Conservation (phyloP, 2,329 filamentous ascomycete species). For the Exophiala aquamarina region DNA sequence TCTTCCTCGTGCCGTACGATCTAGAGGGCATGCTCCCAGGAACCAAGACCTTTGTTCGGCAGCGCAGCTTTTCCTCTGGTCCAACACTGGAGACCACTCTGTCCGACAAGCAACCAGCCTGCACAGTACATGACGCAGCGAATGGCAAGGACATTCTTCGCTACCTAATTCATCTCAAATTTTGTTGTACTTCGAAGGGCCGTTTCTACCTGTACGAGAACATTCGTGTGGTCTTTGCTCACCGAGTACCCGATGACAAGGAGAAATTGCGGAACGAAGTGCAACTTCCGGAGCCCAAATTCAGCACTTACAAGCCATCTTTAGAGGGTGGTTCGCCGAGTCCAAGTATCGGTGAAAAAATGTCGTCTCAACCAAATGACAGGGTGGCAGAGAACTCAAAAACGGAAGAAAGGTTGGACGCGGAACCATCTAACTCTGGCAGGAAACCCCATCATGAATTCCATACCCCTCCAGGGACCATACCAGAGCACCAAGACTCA, state of each 20-base stretch:
- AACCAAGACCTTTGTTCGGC: constrained; percentile 93
- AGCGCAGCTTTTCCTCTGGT: constrained; percentile 87
- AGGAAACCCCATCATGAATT: neutral
- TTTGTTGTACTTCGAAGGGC: constrained; percentile 81
- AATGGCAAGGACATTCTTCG: constrained; percentile 69
- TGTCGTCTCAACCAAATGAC: constrained; percentile 49
- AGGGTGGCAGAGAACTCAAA: no score
- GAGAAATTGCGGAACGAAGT: constrained; percentile 89
- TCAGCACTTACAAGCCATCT: constrained; percentile 74
- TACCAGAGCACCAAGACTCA: no score
- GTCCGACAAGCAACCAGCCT: constrained; percentile 51
- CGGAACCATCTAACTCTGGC: no score
- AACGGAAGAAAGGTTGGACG: no score
- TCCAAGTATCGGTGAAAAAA: constrained; percentile 59
- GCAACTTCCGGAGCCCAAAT: constrained; percentile 83
- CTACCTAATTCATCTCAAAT: constrained; percentile 89
- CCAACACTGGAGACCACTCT: constrained; percentile 74
- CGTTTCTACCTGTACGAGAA: constrained; percentile 89
- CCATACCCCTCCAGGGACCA: no score
- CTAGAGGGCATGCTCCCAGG: constrained; percentile 87
- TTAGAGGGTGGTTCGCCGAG: constrained; percentile 50
- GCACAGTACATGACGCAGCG: constrained; percentile 49
- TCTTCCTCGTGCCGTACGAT: constrained; percentile 93
- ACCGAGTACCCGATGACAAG: constrained; percentile 91
- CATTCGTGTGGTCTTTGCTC: constrained; percentile 93